Evolutionary conservation across 192 early-diverging fungal species (phyloP).

Genomic region (Gaertneriomyces semiglobifer): DNA sequence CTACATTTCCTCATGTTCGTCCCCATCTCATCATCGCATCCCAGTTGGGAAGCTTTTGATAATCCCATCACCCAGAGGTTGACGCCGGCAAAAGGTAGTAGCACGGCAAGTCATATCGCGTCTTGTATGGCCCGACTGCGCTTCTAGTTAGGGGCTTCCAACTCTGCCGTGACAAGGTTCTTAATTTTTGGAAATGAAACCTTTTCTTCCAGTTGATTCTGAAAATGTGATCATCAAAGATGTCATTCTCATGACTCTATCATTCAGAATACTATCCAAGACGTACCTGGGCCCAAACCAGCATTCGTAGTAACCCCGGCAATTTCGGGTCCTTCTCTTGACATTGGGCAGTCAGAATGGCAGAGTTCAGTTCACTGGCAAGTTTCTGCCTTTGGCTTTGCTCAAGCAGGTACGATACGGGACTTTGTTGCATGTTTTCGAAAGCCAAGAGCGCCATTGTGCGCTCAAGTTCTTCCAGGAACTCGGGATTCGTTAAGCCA

Average conservation of each 20-base stretch:
- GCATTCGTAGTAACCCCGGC: conserved; percentile 81
- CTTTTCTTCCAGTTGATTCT: conserved; percentile 81
- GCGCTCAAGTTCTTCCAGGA: conserved; percentile 88
- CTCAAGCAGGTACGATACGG: conserved; percentile 83
- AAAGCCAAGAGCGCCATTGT: conserved; percentile 98
- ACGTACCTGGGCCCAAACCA: conserved; percentile 84
- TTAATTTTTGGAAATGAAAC: conserved; percentile 80
- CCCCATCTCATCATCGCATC: no score
- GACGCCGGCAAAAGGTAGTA: no score
- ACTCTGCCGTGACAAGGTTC: conserved; percentile 75
- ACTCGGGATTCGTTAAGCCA: conserved; percentile 76
- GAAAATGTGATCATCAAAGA: not conserved
- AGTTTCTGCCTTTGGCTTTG: conserved; percentile 86
- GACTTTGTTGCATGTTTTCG: conserved; percentile 63
- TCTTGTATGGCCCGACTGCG: no score
- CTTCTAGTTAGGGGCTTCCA: conserved; percentile 38
- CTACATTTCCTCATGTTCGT: no score
- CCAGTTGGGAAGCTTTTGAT: no score
- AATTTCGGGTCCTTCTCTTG: conserved; percentile 94
- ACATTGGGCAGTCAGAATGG: conserved; percentile 82
- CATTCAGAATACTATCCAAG: not conserved
- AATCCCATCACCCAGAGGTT: no score
- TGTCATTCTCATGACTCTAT: not conserved
- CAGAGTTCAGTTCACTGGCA: conserved; percentile 91
- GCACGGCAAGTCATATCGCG: no score